Base-by-base conservation (phyloP, 2,329 filamentous ascomycete genomes). In the Exophiala oligosperma region DNA sequence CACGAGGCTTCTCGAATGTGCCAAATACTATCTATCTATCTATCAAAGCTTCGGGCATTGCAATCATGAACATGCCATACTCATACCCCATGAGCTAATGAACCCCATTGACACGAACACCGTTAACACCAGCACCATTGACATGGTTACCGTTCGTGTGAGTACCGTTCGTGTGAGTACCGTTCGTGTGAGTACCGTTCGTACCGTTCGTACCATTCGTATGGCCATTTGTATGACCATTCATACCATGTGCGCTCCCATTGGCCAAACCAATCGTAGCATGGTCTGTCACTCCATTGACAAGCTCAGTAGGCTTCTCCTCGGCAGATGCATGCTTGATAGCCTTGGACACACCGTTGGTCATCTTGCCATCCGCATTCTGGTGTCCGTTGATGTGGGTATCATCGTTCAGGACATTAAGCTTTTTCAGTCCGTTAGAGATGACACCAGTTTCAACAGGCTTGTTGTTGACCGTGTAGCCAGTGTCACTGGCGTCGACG, bases 401-500 rank as follows among this genome's bases (percentile, higher is more conserved):
- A 40, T 63, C 64, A 35, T 64, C 64, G 46, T 67, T 64, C 38
- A 65, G 46, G 47, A 69, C 64, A 14, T 62, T 66, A 14, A 66
- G 28, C n/a, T 63, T 64, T 23, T 57, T 59, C 8, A 58, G 44
- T 6, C 56, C 56, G 12, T 57, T 52, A 1, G 56, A 63, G 3
- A 59, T 17, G 28, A 14, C 52, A 35, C 57, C 54, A 12, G 12
- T 52, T 35, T 61, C 60, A 17, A 59, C 47, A 7, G 57, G 55
- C 23, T 62, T 56, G 12, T 68, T 67, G 66, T 80, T 79, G 61
- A 79, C 67, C 6, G 79, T 81, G 69, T 81, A 81, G 0, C 87
- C 87, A 48, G 86, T 90, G 65, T 90, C 88, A 57, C 82, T 85
- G 1, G 82, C 76, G 68, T 90, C 88, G 6, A 90, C 87, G 58